Evolutionary conservation across 2,329 filamentous ascomycete genomes (phyloP), one percentile per base, ranked within the genome.

Genomic region (Paecilomyces fulvus): DNA sequence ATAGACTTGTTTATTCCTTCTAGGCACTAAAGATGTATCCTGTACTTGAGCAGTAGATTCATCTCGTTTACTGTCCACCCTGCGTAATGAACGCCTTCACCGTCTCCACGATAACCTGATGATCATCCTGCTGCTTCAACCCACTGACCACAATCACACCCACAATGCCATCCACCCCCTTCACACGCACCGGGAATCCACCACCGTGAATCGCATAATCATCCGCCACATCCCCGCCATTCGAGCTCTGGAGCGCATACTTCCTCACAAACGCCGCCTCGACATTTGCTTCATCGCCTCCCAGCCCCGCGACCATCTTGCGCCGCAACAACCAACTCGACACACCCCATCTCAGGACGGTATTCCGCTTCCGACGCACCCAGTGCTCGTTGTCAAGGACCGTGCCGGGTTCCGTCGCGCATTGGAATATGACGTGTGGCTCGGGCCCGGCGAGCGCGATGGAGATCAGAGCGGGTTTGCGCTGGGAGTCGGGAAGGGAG

Each of bases 191-290:
- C 0, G 89, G 89, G 60, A 89, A 83, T 0, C 80, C 89, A 21
- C 89, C 89, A 0, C 89, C 89, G 70, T 92, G 88, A 59, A 91
- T 88, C 0, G 88, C 88, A 75, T 88, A 92, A 30, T 82, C 76
- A 55, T 79, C 77, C 1, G 79, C 80, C 20, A 66, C 64, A 8
- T 63, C 64, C 2, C 69, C 67, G 14, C 78, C 77, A 52, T 79
- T 80, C 46, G 75, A 73, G 55, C 71, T 71, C 5, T 81, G 79
- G 65, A 92, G 74, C 31, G 80, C 84, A 66, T 82, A 88, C 68
- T 87, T 87, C 30, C 78, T 77, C 46, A 79, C 79, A 70, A 92
- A 91, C 2, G 74, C 76, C 23, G 67, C 75, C 73, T 90, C 86
- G 60, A 90, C 80, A 10, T 83, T 82, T 1, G 65, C 68, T 1